A percentile compares a stretch with the other conserved stretches of the same genome.
Conservation (phyloP, 164 flowering plant species). For the Houttuynia cordata region DNA sequence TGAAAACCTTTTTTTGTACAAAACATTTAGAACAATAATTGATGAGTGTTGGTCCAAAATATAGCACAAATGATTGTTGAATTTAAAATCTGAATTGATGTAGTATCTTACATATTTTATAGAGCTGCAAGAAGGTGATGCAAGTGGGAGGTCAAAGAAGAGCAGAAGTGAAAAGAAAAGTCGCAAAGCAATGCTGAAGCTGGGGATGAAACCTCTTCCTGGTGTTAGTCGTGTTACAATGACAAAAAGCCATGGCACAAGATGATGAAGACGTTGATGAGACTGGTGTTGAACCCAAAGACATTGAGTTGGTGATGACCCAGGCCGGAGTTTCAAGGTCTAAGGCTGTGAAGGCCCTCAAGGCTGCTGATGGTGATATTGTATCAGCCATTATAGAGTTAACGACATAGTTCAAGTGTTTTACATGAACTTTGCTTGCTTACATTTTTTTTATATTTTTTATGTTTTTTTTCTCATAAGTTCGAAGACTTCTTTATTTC, state of each 20-base stretch:
- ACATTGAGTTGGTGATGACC: too few relatives aligned
- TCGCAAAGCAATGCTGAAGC: conserved; percentile 31
- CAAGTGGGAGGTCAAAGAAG: conserved; percentile 27
- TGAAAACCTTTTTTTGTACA: too few relatives aligned
- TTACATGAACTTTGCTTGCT: too few relatives aligned
- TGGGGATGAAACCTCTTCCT: conserved; percentile 27
- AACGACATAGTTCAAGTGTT: conserved; percentile 22
- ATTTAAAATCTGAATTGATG: too few relatives aligned
- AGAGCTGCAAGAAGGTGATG: conserved; percentile 21
- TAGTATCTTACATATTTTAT: too few relatives aligned
- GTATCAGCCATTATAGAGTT: too few relatives aligned
- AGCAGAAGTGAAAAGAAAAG: conserved; percentile 28
- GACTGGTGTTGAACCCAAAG: conserved; percentile 28
- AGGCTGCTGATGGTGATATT: conserved; percentile 25
- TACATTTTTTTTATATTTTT: too few relatives aligned
- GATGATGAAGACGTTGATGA: conserved; percentile 32
- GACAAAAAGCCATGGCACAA: conserved; percentile 23
- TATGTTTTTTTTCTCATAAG: too few relatives aligned
- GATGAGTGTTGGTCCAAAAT: too few relatives aligned
- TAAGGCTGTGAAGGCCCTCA: conserved; percentile 30
- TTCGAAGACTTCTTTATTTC: too few relatives aligned
- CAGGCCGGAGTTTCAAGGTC: conserved; percentile 27
- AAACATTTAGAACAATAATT: too few relatives aligned
- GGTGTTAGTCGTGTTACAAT: conserved; percentile 30
- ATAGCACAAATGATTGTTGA: too few relatives aligned